Conservation (phyloP, 345 rosid genomes). For the Eucalyptus marginata region DNA sequence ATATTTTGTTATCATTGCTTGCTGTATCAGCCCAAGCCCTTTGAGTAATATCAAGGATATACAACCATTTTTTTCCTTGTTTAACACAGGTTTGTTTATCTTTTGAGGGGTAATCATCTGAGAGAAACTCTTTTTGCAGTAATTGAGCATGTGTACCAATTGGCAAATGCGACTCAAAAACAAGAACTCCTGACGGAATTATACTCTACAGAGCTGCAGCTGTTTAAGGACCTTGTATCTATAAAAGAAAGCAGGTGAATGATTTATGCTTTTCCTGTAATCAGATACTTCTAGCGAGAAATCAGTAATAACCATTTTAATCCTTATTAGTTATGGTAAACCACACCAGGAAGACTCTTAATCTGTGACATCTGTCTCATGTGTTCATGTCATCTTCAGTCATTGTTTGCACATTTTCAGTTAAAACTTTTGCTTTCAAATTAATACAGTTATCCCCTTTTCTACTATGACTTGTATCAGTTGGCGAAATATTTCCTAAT, state of each 20-base stretch:
- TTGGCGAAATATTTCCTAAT: background rate
- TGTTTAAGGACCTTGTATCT: conserved; percentile 61
- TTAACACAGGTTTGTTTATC: background rate
- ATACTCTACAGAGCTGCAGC: conserved; percentile 81
- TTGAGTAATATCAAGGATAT: background rate
- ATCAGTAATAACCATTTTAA: background rate
- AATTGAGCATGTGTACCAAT: conserved; percentile 73
- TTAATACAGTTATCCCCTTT: background rate
- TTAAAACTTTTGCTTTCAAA: background rate
- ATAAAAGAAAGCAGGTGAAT: conserved; percentile 59
- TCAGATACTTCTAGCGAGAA: background rate
- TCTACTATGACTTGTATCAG: background rate
- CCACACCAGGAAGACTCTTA: background rate
- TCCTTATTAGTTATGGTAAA: background rate
- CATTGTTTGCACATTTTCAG: background rate
- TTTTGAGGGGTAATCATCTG: background rate
- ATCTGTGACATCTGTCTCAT: background rate
- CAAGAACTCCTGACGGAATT: conserved; percentile 85
- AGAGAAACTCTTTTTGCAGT: conserved; percentile 23
- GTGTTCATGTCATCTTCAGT: background rate
- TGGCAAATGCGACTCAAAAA: conserved; percentile 70
- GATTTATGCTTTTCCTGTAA: background rate
- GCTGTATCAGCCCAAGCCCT: background rate
- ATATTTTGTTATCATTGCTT: background rate
- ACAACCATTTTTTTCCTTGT: background rate